phyloP scores from a whole-genome alignment of 1,284 basidiomycete genomes.

The Apiotrichum siamense region DNA sequence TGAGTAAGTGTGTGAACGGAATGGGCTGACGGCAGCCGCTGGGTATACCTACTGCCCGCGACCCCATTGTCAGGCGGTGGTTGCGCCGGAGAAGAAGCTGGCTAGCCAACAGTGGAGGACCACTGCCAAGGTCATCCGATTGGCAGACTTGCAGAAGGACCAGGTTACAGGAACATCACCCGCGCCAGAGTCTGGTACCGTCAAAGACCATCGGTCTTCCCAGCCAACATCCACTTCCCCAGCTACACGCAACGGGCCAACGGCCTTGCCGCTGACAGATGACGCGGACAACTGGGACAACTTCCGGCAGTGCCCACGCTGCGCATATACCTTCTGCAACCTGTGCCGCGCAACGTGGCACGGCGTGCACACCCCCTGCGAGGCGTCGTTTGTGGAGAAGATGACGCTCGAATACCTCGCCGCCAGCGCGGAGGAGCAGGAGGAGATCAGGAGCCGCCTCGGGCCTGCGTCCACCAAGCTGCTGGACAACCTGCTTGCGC shows the following conservation, averaged over 20 bases:
- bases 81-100: slow-evolving; percentile 28
- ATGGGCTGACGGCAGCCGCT: slow-evolving; percentile 26
- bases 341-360: slow-evolving; percentile 42
- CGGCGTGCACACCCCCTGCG: slow-evolving; percentile 40
- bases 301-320: slow-evolving; percentile 34
- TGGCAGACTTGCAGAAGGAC: too few species aligned
- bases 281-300: too few species aligned
- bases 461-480: slow-evolving; percentile 1
- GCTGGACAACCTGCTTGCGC: slow-evolving; percentile 5
- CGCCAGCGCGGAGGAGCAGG: slow-evolving; percentile 21
- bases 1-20: slow-evolving; percentile 23
- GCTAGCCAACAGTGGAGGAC: background rate
- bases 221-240: background rate
- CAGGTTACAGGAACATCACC: too few species aligned
- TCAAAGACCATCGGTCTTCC: too few species aligned
- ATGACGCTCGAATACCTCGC: slow-evolving; percentile 39
- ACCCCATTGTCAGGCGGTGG: slow-evolving; percentile 42
- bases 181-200: too few species aligned
- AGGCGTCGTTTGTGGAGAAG: background rate
- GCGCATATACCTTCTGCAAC: slow-evolving; percentile 37
- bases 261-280: background rate
- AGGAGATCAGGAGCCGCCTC: background rate
- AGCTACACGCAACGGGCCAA: background rate
- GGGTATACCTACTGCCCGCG: slow-evolving; percentile 41
- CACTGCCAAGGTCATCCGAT: background rate